Evolutionary conservation across 2,329 filamentous ascomycete genomes (phyloP).

Genomic region (Pestalotiopsis sp.): DNA sequence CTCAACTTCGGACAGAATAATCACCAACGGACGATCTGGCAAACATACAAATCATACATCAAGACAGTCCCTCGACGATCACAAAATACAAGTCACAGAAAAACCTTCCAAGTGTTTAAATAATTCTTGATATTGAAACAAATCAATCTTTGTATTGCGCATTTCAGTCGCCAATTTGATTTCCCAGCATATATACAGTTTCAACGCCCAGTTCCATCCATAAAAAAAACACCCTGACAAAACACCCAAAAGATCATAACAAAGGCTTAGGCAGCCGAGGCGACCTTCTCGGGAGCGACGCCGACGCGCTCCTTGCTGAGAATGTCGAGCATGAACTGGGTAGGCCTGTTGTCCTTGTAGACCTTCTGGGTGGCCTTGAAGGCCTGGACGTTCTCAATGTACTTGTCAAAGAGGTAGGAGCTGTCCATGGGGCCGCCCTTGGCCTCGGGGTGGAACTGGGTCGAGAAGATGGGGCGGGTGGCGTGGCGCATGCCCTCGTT

Average conservation of each 20-base stretch:
- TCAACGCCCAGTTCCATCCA: background rate
- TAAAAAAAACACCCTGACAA: background rate
- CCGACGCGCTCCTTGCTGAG: slow-evolving; percentile 93
- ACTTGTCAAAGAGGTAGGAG: slow-evolving; percentile 94
- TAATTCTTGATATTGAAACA: background rate
- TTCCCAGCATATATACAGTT: background rate
- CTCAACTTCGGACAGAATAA: no score
- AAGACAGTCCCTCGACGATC: no score
- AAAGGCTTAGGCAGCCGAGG: slow-evolving; percentile 43
- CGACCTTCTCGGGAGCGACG: slow-evolving; percentile 70
- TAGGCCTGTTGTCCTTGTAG: slow-evolving; percentile 86
- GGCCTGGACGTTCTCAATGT: slow-evolving; percentile 83
- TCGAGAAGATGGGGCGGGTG: slow-evolving; percentile 94
- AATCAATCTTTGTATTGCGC: background rate
- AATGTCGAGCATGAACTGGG: slow-evolving; percentile 85
- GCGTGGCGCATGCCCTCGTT: slow-evolving; percentile 98
- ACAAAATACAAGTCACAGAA: background rate
- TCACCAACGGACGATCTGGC: no score
- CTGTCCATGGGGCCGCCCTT: slow-evolving; percentile 97
- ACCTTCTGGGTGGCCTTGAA: slow-evolving; percentile 84
- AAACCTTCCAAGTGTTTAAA: background rate
- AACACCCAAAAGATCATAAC: background rate
- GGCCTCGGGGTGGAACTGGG: slow-evolving; percentile 98
- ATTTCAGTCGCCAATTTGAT: background rate
- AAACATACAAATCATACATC: no score